Evolutionary conservation across 148 eudicot species (phyloP).

Genomic region (Selenicereus undatus): DNA sequence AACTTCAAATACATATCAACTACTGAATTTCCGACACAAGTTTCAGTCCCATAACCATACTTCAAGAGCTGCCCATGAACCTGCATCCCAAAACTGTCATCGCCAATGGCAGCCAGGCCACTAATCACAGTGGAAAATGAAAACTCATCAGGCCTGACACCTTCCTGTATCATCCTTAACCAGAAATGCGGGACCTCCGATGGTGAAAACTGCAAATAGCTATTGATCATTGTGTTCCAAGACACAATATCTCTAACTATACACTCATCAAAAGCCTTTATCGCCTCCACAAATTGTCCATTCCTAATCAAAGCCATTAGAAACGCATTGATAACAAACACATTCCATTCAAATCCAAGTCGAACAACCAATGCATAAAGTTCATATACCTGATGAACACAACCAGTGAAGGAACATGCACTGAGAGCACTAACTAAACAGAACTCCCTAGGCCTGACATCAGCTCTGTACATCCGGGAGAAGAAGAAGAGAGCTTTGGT

Average conservation of each 20-base stretch:
- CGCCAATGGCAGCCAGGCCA: slow-evolving; percentile 39
- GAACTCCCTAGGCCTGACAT: slow-evolving; percentile 48
- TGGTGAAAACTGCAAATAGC: slow-evolving; percentile 39
- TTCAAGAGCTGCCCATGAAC: slow-evolving; percentile 57
- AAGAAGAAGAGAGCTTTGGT: slow-evolving; percentile 36
- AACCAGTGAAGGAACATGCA: slow-evolving; percentile 40
- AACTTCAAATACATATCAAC: slow-evolving; percentile 54
- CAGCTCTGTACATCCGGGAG: slow-evolving; percentile 37
- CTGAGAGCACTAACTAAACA: slow-evolving; percentile 49
- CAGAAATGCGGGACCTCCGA: slow-evolving; percentile 41
- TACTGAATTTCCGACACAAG: slow-evolving; percentile 60
- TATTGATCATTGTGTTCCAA: slow-evolving; percentile 66
- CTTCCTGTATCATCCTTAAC: slow-evolving; percentile 48
- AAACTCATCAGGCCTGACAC: slow-evolving; percentile 52
- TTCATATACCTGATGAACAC: slow-evolving; percentile 31
- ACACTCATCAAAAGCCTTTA: slow-evolving; percentile 35
- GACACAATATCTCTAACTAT: slow-evolving; percentile 46
- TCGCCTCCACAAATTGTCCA: slow-evolving; percentile 35
- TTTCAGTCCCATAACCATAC: slow-evolving; percentile 56
- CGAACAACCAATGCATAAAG: slow-evolving; percentile 38
- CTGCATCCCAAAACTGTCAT: slow-evolving; percentile 41
- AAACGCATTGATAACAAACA: slow-evolving; percentile 44
- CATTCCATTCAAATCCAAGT: slow-evolving; percentile 47
- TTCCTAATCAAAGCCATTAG: slow-evolving; percentile 45
- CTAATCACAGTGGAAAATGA: slow-evolving; percentile 48